Evolutionary conservation across 1,284 basidiomycete genomes (phyloP), one percentile per base, ranked within the genome.

Genomic region (Trichosporon sp.): DNA sequence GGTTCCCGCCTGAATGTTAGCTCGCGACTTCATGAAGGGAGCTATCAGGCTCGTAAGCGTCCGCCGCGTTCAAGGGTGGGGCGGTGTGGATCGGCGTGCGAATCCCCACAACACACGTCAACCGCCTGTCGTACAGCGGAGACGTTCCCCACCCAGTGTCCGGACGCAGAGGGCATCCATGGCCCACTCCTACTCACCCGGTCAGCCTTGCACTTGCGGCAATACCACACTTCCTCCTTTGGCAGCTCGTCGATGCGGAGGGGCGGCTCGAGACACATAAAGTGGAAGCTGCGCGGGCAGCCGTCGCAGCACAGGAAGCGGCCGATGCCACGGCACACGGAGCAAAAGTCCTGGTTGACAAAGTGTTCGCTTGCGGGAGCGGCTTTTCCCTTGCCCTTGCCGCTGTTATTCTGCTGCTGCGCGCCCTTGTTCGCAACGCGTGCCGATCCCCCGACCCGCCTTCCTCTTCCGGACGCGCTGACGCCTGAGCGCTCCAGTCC

Each of bases 251-350:
- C 88, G 68, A 91, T 87, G 76, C 96, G 92, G 85, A 98, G 89
- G 26, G 96, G 96, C 56, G 96, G 96, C 81, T 98, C 92, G 77
- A 99, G 89, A 83, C 96, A 99, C 88, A 91, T 91, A 73, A 98
- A 90, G 84, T 99, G 96, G 83, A 98, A 99, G 26, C 94, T 94
- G 75, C 92, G 88, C 38, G 96, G 93, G 81, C 97, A 99, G 12
- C 96, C 95, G 81, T 99, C 96, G 84, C 96, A 99, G 83, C 98
- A 98, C 8, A 96, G 88, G 72, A 96, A 87, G 70, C 95, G 92
- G 35, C 88, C 88, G 66, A 86, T 85, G 12, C 87, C 87, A 35
- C 90, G 89, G 84, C 96, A 98, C 1, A 93, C 89, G 67, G 94
- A 96, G 83, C 96, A 98, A 79, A 93, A 93, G 83, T 98, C 96